These are phyloP conservation scores for Clonostachys rosea DNA, from an alignment of 2,329 filamentous ascomycete species.

Conservation along the genomic window DNA sequence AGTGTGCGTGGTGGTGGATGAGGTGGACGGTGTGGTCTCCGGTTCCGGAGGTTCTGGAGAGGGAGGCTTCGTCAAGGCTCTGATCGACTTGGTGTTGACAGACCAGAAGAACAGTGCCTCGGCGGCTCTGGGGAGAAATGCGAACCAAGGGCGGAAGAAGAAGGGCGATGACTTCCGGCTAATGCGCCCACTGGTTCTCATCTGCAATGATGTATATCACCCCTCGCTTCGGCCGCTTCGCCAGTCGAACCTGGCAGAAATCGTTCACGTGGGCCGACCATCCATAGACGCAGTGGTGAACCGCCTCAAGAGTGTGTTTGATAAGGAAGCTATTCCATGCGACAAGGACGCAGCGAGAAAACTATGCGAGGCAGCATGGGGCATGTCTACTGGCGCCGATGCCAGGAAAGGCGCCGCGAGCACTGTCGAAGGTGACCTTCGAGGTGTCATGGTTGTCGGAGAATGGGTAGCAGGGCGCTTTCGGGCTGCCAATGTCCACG, in stretches of 20 bases:
- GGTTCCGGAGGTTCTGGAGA: slow-evolving; percentile 76
- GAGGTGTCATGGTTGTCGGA: slow-evolving; percentile 79
- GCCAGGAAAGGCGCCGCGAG: slow-evolving; percentile 63
- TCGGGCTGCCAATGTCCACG: slow-evolving; percentile 37
- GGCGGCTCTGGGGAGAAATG: background rate
- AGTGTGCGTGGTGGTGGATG: slow-evolving; percentile 90
- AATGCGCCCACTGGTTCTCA: slow-evolving; percentile 82
- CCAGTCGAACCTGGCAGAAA: slow-evolving; percentile 80
- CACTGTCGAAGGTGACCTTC: slow-evolving; percentile 67
- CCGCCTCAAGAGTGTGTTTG: slow-evolving; percentile 78
- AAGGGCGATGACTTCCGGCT: slow-evolving; percentile 85
- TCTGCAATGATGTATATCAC: slow-evolving; percentile 97
- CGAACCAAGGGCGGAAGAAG: slow-evolving; percentile 45
- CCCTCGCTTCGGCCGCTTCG: slow-evolving; percentile 80
- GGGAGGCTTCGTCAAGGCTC: slow-evolving; percentile 89
- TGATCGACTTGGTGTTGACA: slow-evolving; percentile 82
- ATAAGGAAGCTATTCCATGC: slow-evolving; percentile 81
- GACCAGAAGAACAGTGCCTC: slow-evolving; percentile 69
- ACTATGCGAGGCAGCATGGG: slow-evolving; percentile 79
- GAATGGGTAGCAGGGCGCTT: slow-evolving; percentile 81
- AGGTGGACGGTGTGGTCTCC: slow-evolving; percentile 89
- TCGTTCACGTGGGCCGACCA: slow-evolving; percentile 88
- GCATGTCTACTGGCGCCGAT: slow-evolving; percentile 68
- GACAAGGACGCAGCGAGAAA: slow-evolving; percentile 86
- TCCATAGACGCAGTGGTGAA: slow-evolving; percentile 79